These are phyloP conservation scores for Eucalyptus marginata DNA, from an alignment of 345 rosid species.

Conservation along the genomic window DNA sequence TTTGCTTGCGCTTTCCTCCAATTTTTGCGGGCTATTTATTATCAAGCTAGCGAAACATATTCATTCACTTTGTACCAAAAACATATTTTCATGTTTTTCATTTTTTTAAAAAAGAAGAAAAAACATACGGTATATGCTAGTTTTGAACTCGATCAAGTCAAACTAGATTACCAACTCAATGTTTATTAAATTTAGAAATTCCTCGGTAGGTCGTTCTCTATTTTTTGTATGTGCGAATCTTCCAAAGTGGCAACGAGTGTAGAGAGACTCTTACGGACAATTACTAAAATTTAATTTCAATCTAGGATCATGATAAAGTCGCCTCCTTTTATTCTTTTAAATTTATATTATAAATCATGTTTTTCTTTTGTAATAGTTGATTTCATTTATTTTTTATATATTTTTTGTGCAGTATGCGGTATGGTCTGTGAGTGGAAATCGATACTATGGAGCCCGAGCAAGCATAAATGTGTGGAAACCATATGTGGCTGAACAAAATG, in stretches of 20 bases:
- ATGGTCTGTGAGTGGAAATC: slow-evolving; percentile 16
- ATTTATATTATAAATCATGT: not conserved
- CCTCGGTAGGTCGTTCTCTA: not conserved
- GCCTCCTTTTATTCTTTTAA: too few relatives aligned
- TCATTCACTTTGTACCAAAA: not conserved
- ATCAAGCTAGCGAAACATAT: not conserved
- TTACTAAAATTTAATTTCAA: not conserved
- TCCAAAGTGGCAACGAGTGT: not conserved
- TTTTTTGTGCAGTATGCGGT: slow-evolving; percentile 55
- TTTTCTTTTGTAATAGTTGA: not conserved
- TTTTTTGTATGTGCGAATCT: not conserved
- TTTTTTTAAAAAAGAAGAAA: not conserved
- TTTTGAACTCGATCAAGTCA: not conserved
- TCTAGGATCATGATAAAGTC: not conserved
- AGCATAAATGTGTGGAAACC: slow-evolving; percentile 96
- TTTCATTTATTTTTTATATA: not conserved
- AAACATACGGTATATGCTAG: not conserved
- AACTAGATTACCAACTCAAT: not conserved
- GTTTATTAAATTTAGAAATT: not conserved
- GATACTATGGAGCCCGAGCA: slow-evolving; percentile 93
- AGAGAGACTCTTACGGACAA: too few relatives aligned
- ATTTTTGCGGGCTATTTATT: not conserved
- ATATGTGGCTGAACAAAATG: slow-evolving; percentile 51
- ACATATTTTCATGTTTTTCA: not conserved
- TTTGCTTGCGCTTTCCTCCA: not conserved